Conservation (phyloP, 768 basidiomycete species). For the Candolleomyces eurysporus region DNA sequence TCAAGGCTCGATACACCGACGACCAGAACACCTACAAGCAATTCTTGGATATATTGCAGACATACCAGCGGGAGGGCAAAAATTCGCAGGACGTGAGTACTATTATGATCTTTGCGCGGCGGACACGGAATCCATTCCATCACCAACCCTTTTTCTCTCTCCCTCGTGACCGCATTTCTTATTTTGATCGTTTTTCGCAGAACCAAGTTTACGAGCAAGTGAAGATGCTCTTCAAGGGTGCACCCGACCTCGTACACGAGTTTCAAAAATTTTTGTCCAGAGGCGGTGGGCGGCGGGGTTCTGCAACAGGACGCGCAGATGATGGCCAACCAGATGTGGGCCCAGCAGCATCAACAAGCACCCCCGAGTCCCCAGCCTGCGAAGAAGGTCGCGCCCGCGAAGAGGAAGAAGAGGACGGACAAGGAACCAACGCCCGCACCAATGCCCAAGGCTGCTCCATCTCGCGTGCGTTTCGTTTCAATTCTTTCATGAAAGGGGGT, state of each 20-base stretch:
- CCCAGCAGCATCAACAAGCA: neutral
- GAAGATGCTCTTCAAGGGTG: constrained; percentile 76
- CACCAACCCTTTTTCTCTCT: neutral
- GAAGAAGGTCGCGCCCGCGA: constrained; percentile 44
- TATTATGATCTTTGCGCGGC: constrained; percentile 3
- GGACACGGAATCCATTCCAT: neutral
- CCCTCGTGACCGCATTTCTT: constrained; percentile 2
- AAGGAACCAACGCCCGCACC: constrained; percentile 68
- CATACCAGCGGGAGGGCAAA: constrained; percentile 82
- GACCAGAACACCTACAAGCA: constrained; percentile 93
- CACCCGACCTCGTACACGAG: constrained; percentile 74
- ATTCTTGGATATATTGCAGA: constrained; percentile 85
- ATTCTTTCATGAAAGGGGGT: neutral
- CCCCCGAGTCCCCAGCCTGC: constrained; percentile 27
- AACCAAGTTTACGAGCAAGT: constrained; percentile 82
- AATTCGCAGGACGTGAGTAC: constrained; percentile 65
- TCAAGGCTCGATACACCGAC: constrained; percentile 86
- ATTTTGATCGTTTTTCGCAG: constrained; percentile 27
- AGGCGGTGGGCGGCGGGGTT: constrained; percentile 33
- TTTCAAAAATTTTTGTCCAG: constrained; percentile 85
- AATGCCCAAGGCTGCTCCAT: constrained; percentile 36
- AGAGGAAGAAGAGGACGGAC: constrained; percentile 66
- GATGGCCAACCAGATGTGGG: constrained; percentile 7
- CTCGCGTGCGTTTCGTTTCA: constrained; percentile 20
- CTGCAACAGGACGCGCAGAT: neutral